A percentile compares a stretch with the other conserved stretches of the same genome.
Evolutionary conservation across 495 filamentous ascomycete species (phyloP).

Genomic region (Penicillium malachiteum): DNA sequence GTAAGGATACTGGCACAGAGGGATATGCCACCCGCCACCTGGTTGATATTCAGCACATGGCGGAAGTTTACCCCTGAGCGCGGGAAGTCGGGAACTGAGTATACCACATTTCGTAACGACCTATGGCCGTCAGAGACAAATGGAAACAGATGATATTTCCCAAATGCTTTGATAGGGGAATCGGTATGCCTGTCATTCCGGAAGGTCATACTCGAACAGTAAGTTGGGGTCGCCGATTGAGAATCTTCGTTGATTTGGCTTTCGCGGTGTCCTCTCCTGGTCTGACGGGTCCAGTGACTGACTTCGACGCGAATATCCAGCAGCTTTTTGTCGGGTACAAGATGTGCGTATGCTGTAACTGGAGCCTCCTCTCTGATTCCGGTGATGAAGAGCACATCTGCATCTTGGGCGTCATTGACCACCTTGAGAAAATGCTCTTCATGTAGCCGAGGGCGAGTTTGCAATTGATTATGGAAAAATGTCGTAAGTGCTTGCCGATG

Average conservation of each 20-base stretch:
- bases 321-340: constrained; percentile 55
- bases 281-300: constrained; percentile 40
- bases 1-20: constrained; percentile 51
- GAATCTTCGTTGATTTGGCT: constrained; percentile 21
- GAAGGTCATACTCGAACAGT: constrained; percentile 51
- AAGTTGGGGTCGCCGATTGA: constrained; percentile 30
- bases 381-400: constrained; percentile 61
- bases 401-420: constrained; percentile 43
- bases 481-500: constrained; percentile 54
- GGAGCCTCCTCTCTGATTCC: constrained; percentile 66
- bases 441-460: constrained; percentile 45
- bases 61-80: constrained; percentile 52
- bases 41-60: constrained; percentile 58
- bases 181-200: constrained; percentile 46
- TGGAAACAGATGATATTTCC: constrained; percentile 46
- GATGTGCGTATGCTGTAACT: constrained; percentile 52
- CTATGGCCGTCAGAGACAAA: constrained; percentile 51
- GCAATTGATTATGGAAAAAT: constrained; percentile 53
- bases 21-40: constrained; percentile 51
- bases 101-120: constrained; percentile 53
- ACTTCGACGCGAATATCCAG: constrained; percentile 54
- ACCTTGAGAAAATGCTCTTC: constrained; percentile 56
- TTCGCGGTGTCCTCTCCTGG: constrained; percentile 36
- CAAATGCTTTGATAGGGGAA: constrained; percentile 42
- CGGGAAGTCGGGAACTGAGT: constrained; percentile 50